Percentiles rank a stretch among this genome's conserved stretches.
These are phyloP conservation scores for Xylaria bambusicola DNA, from an alignment of 495 filamentous ascomycete genomes.

Conservation along the genomic window DNA sequence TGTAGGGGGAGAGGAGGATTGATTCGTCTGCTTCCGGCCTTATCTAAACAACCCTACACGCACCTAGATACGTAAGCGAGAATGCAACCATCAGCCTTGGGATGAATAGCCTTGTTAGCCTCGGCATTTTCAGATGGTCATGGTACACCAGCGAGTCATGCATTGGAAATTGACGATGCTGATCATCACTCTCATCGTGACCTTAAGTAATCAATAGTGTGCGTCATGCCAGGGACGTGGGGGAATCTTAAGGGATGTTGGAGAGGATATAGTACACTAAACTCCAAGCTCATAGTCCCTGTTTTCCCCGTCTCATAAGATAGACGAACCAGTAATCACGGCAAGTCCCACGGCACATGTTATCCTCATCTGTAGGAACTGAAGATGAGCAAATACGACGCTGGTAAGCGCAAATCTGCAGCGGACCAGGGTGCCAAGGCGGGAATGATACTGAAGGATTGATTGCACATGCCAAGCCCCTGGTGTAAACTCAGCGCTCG, in stretches of 20 bases:
- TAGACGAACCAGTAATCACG: no score
- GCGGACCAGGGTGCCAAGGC: constrained; percentile 9
- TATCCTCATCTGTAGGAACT: constrained; percentile 10
- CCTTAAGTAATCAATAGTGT: not conserved
- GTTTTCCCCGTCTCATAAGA: no score
- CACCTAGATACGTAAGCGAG: no score
- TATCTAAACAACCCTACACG: no score
- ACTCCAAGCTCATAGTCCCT: no score
- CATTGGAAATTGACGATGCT: constrained; percentile 9
- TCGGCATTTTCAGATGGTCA: not conserved
- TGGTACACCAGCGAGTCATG: constrained; percentile 4
- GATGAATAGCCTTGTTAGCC: constrained; percentile 7
- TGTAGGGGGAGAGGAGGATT: no score
- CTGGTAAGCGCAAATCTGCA: not conserved
- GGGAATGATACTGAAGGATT: constrained; percentile 1
- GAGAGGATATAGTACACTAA: no score
- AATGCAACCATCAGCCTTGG: not conserved
- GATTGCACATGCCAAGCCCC: constrained; percentile 16
- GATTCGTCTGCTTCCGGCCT: no score
- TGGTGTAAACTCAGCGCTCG: constrained; percentile 2
- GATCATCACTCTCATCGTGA: constrained; percentile 1
- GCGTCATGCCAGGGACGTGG: not conserved
- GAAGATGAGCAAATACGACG: constrained; percentile 8
- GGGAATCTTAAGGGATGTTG: constrained; percentile 3
- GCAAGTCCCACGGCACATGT: not conserved